Conservation (phyloP, 1,284 basidiomycete genomes). For the Ustilago esculenta region DNA sequence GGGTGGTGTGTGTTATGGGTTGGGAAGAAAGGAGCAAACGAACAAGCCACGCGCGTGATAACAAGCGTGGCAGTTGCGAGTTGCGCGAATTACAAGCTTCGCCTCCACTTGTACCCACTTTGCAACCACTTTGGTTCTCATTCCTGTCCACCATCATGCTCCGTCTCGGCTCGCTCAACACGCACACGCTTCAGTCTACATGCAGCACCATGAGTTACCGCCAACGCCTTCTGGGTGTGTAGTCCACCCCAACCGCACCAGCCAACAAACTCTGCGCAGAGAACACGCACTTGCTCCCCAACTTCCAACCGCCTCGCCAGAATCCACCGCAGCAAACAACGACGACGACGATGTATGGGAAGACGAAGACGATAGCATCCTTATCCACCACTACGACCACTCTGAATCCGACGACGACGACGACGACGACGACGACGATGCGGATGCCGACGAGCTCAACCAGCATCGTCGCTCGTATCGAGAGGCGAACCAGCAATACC, state of each 20-base stretch:
- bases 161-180: no score
- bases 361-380: constrained; percentile 36
- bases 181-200: constrained; percentile 17
- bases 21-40: no score
- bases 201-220: constrained; percentile 11
- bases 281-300: no score
- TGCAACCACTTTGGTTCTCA: constrained; percentile 3
- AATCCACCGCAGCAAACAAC: no score
- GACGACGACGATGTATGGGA: constrained; percentile 52
- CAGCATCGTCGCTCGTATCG: constrained; percentile 35
- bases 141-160: no score
- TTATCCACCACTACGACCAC: constrained; percentile 29
- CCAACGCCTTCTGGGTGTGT: background rate
- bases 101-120: constrained; percentile 25
- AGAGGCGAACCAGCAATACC: constrained; percentile 44
- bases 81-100: constrained; percentile 9
- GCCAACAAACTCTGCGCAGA: constrained; percentile 27
- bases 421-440: constrained; percentile 37
- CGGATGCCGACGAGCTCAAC: constrained; percentile 19
- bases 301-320: background rate
- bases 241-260: constrained; percentile 3
- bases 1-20: no score
- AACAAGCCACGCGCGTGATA: no score
- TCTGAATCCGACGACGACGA: constrained; percentile 25
- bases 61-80: constrained; percentile 10